A percentile compares a stretch with the other conserved stretches of the same genome.
phyloP scores from a whole-genome alignment of 1,139 yeast species.

The Geotrichum europaeum region DNA sequence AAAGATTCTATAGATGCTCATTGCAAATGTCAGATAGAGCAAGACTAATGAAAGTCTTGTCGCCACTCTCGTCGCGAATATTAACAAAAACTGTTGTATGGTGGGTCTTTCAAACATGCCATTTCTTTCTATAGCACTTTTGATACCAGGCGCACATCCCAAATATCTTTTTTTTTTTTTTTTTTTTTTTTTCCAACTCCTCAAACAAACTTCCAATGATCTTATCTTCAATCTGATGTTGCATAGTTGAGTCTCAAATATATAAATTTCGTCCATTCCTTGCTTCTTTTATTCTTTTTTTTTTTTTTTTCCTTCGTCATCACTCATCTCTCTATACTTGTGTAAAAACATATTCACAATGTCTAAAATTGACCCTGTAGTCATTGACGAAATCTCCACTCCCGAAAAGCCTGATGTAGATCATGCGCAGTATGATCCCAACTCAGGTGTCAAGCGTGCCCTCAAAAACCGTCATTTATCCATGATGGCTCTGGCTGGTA shows the following conservation, averaged over 20 bases:
- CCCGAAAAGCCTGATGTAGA: conserved; percentile 5
- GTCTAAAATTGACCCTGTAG: not conserved
- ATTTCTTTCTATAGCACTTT: not conserved
- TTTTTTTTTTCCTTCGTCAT: not conserved
- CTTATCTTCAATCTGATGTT: not conserved
- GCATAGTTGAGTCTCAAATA: not conserved
- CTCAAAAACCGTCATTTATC: conserved; percentile 46
- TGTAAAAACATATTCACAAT: not conserved
- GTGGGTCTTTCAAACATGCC: not conserved
- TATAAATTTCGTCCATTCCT: not conserved
- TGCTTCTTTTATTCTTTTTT: not conserved
- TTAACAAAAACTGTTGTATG: not conserved
- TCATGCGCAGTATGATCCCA: conserved; percentile 28
- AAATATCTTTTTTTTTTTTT: not conserved
- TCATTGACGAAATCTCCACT: not conserved
- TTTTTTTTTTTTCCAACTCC: not conserved
- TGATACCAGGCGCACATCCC: not conserved
- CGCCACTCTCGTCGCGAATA: not conserved
- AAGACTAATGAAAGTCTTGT: not conserved
- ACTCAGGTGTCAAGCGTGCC: conserved; percentile 43
- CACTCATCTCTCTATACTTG: not conserved
- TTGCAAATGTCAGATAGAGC: not conserved
- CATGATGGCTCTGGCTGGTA: conserved; percentile 63
- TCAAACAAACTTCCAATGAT: not conserved
- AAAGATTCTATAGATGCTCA: not conserved